Evolutionary conservation across 2,329 filamentous ascomycete genomes (phyloP).

Genomic region (Microdochium paspali): DNA sequence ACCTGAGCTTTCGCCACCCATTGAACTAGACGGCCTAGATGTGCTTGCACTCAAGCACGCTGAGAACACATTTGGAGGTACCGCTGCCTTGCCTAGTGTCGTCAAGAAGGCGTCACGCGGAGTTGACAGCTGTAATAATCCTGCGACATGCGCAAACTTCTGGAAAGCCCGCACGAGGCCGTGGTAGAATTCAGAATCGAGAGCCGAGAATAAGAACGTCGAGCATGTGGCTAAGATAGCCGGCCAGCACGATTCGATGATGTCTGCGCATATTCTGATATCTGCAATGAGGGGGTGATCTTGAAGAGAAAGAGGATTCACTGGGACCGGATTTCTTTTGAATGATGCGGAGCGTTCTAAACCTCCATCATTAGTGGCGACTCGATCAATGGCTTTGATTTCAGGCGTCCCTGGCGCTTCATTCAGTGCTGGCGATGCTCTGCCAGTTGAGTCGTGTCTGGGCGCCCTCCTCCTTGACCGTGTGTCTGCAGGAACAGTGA

Average conservation of each 20-base stretch:
- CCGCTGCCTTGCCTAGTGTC: conserved; percentile 84
- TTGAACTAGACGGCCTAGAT: conserved; percentile 30
- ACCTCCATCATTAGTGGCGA: conserved; percentile 11
- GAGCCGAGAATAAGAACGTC: conserved; percentile 82
- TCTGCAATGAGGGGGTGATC: conserved; percentile 63
- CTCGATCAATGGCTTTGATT: conserved; percentile 8
- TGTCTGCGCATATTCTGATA: conserved; percentile 66
- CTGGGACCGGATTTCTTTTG: conserved; percentile 66
- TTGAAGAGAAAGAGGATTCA: conserved; percentile 73
- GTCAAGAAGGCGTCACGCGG: conserved; percentile 92
- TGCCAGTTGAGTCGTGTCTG: conserved; percentile 29
- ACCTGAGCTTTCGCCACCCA: conserved; percentile 38
- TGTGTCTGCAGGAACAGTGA: conserved; percentile 72
- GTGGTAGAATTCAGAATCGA: conserved; percentile 93
- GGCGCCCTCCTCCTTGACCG: conserved; percentile 40
- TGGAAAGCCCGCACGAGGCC: conserved; percentile 87
- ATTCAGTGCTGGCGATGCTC: conserved; percentile 30
- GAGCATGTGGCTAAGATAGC: conserved; percentile 91
- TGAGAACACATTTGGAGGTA: conserved; percentile 69
- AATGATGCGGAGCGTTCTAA: conserved; percentile 57
- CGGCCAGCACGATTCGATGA: conserved; percentile 92
- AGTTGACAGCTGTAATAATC: conserved; percentile 72
- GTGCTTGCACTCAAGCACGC: conserved; percentile 45
- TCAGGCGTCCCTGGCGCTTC: conserved; percentile 18
- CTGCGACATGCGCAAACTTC: conserved; percentile 89